These are phyloP conservation scores for Tylopilus subfusipes DNA, from an alignment of 768 basidiomycete genomes.

Conservation along the genomic window DNA sequence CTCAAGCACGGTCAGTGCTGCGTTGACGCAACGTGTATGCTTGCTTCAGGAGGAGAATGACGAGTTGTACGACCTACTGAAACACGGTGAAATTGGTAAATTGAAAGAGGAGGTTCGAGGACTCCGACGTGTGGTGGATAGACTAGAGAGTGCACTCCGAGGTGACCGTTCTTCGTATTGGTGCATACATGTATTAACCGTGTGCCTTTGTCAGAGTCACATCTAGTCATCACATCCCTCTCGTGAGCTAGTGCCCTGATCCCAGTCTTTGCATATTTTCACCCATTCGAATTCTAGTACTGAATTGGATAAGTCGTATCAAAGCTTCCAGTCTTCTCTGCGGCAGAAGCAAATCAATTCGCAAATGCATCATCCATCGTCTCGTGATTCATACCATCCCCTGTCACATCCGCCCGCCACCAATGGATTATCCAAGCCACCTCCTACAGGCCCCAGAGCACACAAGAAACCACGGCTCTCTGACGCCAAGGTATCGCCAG, in stretches of 20 bases:
- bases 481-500: conserved; percentile 41
- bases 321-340: conserved; percentile 47
- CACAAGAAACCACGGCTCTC: conserved; percentile 77
- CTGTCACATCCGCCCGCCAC: conserved; percentile 30
- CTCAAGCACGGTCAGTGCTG: conserved; percentile 61
- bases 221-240: conserved; percentile 62
- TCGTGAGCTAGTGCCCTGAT: conserved; percentile 51
- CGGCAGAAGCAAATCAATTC: conserved; percentile 38
- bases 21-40: conserved; percentile 69
- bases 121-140: conserved; percentile 61
- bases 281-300: conserved; percentile 41
- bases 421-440: conserved; percentile 45
- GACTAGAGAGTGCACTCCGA: conserved; percentile 72
- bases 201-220: conserved; percentile 56
- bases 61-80: conserved; percentile 74
- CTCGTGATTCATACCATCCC: conserved; percentile 44
- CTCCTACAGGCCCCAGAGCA: conserved; percentile 77
- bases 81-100: conserved; percentile 71
- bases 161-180: conserved; percentile 42
- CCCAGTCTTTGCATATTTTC: conserved; percentile 8
- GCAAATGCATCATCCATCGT: conserved; percentile 33
- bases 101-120: conserved; percentile 79
- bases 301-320: conserved; percentile 76
- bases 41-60: conserved; percentile 85
- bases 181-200: conserved; percentile 6